Evolutionary conservation across 345 rosid species (phyloP), one percentile per base, ranked within the genome.

Genomic region (Excoecaria agallocha): DNA sequence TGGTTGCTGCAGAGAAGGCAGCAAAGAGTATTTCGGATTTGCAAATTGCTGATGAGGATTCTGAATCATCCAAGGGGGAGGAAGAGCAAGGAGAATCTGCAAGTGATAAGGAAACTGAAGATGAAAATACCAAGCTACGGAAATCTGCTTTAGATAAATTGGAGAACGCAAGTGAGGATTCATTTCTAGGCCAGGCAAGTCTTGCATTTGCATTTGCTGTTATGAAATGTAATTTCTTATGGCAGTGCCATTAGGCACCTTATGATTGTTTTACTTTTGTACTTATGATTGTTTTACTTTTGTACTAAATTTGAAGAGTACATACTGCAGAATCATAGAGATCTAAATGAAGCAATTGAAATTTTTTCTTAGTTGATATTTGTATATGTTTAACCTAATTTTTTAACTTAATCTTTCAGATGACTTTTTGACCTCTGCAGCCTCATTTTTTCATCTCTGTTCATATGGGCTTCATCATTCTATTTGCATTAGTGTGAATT

Each of bases 101-200:
- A 59, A 75, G 70, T 64, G 92, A 87, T 69, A 88, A 85, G 76
- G 85, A 85, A 82, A 85, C 84, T 62, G 92, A 88, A 19, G 90
- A 84, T 83, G 99, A 89, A 82, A 74, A 80, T 41, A 79, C 82
- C 7, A 81, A 83, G 76, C 80, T 82, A 41, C 83, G 90, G 78
- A 95, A 87, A 82, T 86, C 88, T 77, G 89, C 98, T 70, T 74
- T 95, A 63, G 87, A 78, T 62, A 93, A 87, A 74, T 77, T 95
- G 84, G 97, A 89, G 84, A 89, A 86, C 50, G 98, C 96, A 12
- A 87, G 99, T 83, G 89, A 87, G 71, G 97, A 93, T 77, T 79
- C 96, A 22, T 66, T 91, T 46, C 89, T 95, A 77, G 91, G 99
- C 69, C 96, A 95, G 99, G 98, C 88, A 88, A 80, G 88, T 71